Percentiles rank a stretch among this genome's conserved stretches.
phyloP scores from a whole-genome alignment of 1,139 yeast species.

The Candida sojae region DNA sequence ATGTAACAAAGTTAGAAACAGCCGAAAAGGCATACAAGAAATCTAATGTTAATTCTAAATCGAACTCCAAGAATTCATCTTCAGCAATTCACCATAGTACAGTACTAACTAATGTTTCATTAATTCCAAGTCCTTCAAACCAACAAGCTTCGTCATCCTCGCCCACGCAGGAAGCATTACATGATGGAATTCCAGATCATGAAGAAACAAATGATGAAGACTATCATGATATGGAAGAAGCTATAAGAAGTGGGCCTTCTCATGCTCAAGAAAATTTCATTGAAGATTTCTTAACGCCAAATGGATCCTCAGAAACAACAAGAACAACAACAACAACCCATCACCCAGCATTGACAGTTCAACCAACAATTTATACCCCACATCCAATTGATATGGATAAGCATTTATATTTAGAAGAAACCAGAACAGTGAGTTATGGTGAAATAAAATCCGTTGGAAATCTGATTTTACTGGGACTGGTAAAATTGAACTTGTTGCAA shows the following conservation, averaged over 20 bases:
- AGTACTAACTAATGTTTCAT: conserved; percentile 31
- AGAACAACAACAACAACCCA: background rate
- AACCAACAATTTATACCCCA: conserved; percentile 9
- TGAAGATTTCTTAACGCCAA: conserved; percentile 27
- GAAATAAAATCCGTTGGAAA: conserved; percentile 89
- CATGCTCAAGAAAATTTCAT: conserved; percentile 27
- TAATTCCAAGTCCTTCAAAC: conserved; percentile 14
- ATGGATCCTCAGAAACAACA: background rate
- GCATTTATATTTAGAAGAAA: conserved; percentile 66
- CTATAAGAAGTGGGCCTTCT: conserved; percentile 23
- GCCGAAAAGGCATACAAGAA: conserved; percentile 47
- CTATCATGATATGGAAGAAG: conserved; percentile 12
- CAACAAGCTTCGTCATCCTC: conserved; percentile 5
- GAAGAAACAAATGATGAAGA: conserved; percentile 7
- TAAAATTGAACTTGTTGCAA: conserved; percentile 73
- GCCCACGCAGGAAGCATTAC: background rate
- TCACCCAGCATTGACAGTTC: conserved; percentile 5
- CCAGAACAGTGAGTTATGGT: conserved; percentile 71
- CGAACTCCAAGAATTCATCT: conserved; percentile 12
- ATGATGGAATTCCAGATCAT: conserved; percentile 8
- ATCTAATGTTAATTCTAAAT: conserved; percentile 6
- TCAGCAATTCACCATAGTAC: conserved; percentile 41
- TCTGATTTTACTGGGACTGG: conserved; percentile 82
- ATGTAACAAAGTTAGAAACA: conserved; percentile 47
- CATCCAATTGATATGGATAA: conserved; percentile 17